Base-by-base conservation (phyloP, 305 asterid species). In the Fraxinus sp. region DNA sequence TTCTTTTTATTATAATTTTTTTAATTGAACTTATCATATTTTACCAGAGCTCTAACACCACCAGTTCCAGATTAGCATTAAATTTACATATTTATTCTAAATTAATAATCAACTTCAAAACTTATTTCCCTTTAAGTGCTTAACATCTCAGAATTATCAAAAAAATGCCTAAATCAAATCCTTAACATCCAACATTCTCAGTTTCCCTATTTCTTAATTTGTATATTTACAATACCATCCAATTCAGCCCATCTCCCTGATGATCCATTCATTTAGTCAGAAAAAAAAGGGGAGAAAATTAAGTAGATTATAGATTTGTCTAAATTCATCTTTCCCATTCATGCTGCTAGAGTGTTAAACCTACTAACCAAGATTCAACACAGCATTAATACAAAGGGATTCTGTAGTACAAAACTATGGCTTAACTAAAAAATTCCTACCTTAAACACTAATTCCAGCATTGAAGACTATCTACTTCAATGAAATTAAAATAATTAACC, bases 401-500 rank as follows among this genome's bases (percentile, higher is more conserved):
- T 78, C 80, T 79, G 81, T 76, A 26, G 83, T 79, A 80, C 83
- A 44, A 79, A 79, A 72, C 64, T 72, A 86, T 18, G 52, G 78
- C 36, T 71, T 71, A 82, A 86, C 89, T 85, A 82, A 80, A 80
- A 73, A 77, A 79, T 68, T 57, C 79, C 85, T 87, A 75, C 41
- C 26, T 79, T 5, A 11, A 26, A 68, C 3, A 28, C 37, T 28
- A 68, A 26, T 68, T 26, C 74, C 74, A 68, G 16, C 78, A 79
- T 24, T 11, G 35, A 68, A 78, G 70, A 78, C 81, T 55, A 74
- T 72, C 91, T 87, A 87, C 86, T 88, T 80, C 82, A 84, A 87
- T 87, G 88, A 84, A 36, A 86, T 83, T 87, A 89, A 89, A 86
- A 80, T 86, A 77, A 77, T 64, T 77, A 66, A 55, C 81, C 83